Percentiles rank a stretch among this genome's conserved stretches.
Conservation (phyloP, 2,329 filamentous ascomycete genomes). For the Clarireedia homoeocarpa region DNA sequence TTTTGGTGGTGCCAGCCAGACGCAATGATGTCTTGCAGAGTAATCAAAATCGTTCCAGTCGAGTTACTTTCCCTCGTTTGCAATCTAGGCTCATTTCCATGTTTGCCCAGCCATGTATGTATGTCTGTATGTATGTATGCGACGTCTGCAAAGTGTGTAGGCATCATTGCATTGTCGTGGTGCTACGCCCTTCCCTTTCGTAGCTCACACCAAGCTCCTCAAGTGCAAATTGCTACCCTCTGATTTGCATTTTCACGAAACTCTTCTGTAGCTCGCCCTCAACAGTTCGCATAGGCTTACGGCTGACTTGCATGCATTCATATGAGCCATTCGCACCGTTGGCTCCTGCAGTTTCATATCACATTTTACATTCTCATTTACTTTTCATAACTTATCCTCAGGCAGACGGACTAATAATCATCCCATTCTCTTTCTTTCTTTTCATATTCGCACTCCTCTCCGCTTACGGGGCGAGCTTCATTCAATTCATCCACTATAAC, state of each 20-base stretch:
- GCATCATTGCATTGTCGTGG: neutral
- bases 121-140: neutral
- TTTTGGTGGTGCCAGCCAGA: neutral
- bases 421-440: neutral
- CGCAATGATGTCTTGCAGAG: slow-evolving; percentile 5
- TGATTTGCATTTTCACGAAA: neutral
- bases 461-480: neutral
- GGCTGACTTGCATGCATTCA: slow-evolving; percentile 7
- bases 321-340: neutral
- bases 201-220: no score
- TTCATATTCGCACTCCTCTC: neutral
- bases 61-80: no score
- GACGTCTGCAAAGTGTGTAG: no score
- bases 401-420: neutral
- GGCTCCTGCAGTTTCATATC: no score
- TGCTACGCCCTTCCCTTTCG: neutral
- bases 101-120: neutral
- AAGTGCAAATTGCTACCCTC: no score
- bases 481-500: neutral
- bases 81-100: neutral
- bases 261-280: neutral
- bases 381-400: neutral
- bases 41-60: neutral
- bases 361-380: no score
- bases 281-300: slow-evolving; percentile 1